phyloP scores from a whole-genome alignment of 2,329 filamentous ascomycete genomes.

The Colletotrichum sp. region DNA sequence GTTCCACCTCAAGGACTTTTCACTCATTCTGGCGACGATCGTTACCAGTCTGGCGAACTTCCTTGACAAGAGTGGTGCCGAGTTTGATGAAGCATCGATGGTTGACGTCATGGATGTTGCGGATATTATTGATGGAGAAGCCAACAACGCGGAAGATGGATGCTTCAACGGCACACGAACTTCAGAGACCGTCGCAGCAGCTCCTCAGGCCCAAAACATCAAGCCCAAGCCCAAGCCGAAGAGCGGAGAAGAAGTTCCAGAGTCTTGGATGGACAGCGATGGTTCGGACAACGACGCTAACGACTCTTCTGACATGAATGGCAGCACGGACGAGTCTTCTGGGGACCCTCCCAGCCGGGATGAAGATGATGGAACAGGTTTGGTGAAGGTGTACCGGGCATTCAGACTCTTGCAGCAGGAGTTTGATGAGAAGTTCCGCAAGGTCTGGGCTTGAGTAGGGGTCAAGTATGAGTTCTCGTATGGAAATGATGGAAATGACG shows the following conservation, averaged over 20 bases:
- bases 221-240: constrained; percentile 32
- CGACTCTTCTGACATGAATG: background rate
- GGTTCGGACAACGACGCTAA: constrained; percentile 35
- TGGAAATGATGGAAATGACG: background rate
- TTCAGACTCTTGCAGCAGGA: constrained; percentile 62
- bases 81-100: constrained; percentile 30
- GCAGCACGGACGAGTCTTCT: background rate
- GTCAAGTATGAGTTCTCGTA: background rate
- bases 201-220: background rate
- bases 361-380: constrained; percentile 44
- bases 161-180: background rate
- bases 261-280: constrained; percentile 51
- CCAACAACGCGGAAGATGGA: background rate
- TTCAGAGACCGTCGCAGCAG: no score
- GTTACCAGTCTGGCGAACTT: constrained; percentile 67
- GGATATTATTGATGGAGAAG: constrained; percentile 43
- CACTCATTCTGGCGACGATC: constrained; percentile 70
- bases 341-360: background rate
- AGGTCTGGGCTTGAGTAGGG: constrained; percentile 58
- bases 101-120: constrained; percentile 50
- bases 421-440: constrained; percentile 69
- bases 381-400: constrained; percentile 63
- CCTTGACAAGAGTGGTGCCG: constrained; percentile 38
- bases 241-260: constrained; percentile 36
- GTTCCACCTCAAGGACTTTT: constrained; percentile 70